These are phyloP conservation scores for Aschersonia sp. DNA, from an alignment of 2,329 filamentous ascomycete species.

Conservation along the genomic window DNA sequence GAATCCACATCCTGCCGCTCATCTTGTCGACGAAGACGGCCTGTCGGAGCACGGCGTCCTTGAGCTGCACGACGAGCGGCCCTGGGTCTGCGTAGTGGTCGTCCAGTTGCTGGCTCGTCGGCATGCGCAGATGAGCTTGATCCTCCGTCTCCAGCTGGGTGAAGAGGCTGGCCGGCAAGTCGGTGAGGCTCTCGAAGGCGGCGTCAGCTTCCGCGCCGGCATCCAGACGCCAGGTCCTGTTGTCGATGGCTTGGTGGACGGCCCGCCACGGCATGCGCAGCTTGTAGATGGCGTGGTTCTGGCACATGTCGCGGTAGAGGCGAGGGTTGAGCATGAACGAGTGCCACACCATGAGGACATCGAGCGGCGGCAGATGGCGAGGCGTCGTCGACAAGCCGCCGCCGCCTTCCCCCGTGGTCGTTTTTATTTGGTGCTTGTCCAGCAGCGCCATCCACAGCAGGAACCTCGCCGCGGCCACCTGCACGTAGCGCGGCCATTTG, in stretches of 20 bases:
- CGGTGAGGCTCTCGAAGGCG: background rate
- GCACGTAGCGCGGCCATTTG: slow-evolving; percentile 13
- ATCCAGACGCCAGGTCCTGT: slow-evolving; percentile 6
- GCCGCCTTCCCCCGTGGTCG: background rate
- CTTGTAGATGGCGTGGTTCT: slow-evolving; percentile 5
- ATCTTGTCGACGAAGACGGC: slow-evolving; percentile 25
- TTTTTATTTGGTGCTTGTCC: background rate
- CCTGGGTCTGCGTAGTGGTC: slow-evolving; percentile 29
- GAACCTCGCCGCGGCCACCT: slow-evolving; percentile 13
- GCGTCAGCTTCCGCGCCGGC: background rate
- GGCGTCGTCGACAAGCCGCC: background rate
- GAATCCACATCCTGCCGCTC: slow-evolving; percentile 22
- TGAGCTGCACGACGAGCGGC: slow-evolving; percentile 7
- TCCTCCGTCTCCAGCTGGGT: slow-evolving; percentile 2
- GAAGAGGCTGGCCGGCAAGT: slow-evolving; percentile 3
- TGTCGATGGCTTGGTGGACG: slow-evolving; percentile 7
- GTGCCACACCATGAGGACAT: slow-evolving; percentile 23
- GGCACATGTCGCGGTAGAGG: slow-evolving; percentile 7
- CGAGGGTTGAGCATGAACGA: slow-evolving; percentile 18
- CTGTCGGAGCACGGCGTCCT: slow-evolving; percentile 21
- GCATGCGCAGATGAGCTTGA: slow-evolving; percentile 24
- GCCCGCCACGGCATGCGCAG: slow-evolving; percentile 9
- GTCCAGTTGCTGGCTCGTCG: slow-evolving; percentile 14
- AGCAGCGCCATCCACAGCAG: slow-evolving; percentile 9
- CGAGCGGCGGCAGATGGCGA: slow-evolving; percentile 10